Evolutionary conservation across 148 eudicot species (phyloP), one percentile per base, ranked within the genome.

Genomic region (Pouteria glomerata): DNA sequence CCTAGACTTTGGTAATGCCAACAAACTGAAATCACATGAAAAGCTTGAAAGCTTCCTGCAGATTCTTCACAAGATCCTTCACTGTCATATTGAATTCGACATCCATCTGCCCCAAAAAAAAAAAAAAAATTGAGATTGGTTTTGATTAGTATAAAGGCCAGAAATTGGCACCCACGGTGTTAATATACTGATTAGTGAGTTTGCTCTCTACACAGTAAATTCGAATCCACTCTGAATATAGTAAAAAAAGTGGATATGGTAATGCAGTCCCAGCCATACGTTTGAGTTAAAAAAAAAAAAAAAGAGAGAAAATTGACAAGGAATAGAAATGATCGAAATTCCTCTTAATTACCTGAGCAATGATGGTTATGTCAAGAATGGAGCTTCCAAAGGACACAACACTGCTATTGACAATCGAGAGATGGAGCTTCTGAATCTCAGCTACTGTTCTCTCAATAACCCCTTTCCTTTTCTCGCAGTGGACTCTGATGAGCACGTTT

Each of bases 41-140:
- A 44, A 34, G 61, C 21, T 75, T 81, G 26, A 87, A 69, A 27
- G 78, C 78, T 18, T 75, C 66, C 53, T 81, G 82, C 41, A 91
- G 69, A 68, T 85, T 63, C 77, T 77, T 87, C 66, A 82, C 83
- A 19, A 91, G 69, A 64, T 88, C 91, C 72, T 82, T 84, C 65
- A 76, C 72, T 73, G 84, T 71, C 84, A 82, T 72, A 41, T 61
- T 55, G 80, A 83, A 83, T 39, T 76, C 84, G 8, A 37, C 73
- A 53, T 80, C 79, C 84, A 83, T 88, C 97, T 91, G 97, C 88
- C n/a, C n/a, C n/a, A n/a, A n/a, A n/a, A n/a, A n/a, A n/a, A n/a
- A n/a, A n/a, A n/a, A 78, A 33, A 37, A 47, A 61, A 18, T 19
- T 30, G 10, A 55, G 7, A 66, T 35, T 13, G 10, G 61, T 55